Evolutionary conservation across 371 early-diverging fungal genomes (phyloP).

Genomic region (Blastocladiella emersonii): DNA sequence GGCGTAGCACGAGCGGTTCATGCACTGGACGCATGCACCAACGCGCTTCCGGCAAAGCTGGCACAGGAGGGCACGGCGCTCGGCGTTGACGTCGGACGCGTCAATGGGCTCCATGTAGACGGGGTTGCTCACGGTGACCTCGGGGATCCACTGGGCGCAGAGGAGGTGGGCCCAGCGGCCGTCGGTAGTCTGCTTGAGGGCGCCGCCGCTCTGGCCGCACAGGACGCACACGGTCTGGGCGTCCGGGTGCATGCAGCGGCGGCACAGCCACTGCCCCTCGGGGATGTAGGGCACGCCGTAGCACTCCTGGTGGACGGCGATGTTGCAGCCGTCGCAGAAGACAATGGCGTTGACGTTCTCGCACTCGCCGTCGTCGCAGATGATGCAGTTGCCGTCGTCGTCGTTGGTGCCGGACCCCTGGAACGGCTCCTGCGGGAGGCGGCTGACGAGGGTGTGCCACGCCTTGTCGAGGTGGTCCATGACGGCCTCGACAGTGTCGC

Average conservation of each 20-base stretch:
- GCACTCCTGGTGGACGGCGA: constrained; percentile 99
- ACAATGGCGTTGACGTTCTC: constrained; percentile 97
- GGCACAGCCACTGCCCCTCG: constrained; percentile 97
- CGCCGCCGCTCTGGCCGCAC: constrained; percentile 91
- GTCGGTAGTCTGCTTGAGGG: constrained; percentile 87
- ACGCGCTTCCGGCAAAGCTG: constrained; percentile 64
- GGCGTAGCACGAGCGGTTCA: constrained; percentile 67
- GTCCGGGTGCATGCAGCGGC: constrained; percentile 90
- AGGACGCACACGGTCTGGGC: constrained; percentile 57
- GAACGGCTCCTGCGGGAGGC: constrained; percentile 8
- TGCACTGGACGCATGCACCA: constrained; percentile 95
- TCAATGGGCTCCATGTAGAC: constrained; percentile 98
- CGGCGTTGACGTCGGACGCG: constrained; percentile 68
- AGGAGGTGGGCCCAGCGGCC: constrained; percentile 92
- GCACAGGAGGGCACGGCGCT: constrained; percentile 78
- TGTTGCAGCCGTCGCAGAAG: constrained; percentile 97
- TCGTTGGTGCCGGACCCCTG: background rate
- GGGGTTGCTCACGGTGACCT: constrained; percentile 73
- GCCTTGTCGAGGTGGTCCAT: constrained; percentile 91
- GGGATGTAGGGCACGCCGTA: constrained; percentile 99
- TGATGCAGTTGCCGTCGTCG: constrained; percentile 32
- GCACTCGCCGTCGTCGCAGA: constrained; percentile 91
- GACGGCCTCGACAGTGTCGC: constrained; percentile 64
- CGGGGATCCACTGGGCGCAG: constrained; percentile 94
- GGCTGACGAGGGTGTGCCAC: constrained; percentile 73